Conservation (phyloP, 2,329 filamentous ascomycete genomes). For the Pyrenophora graminea region DNA sequence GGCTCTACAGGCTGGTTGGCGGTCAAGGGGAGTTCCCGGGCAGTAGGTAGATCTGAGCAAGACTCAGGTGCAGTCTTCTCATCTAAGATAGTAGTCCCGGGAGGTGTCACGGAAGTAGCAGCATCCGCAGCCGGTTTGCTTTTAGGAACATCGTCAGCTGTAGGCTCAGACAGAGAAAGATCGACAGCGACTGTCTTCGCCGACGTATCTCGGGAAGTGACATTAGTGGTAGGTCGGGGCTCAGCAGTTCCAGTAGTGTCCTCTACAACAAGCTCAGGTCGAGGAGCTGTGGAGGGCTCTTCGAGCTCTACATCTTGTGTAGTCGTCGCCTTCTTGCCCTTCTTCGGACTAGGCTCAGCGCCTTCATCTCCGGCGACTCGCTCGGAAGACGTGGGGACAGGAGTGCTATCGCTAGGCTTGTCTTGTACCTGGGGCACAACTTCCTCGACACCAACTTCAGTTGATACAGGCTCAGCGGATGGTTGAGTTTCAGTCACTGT, state of each 20-base stretch:
- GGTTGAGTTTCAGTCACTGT: background rate
- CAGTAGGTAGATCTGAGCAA: background rate
- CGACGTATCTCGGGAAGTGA: background rate
- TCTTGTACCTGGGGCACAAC: background rate
- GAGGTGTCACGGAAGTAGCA: background rate
- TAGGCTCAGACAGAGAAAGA: background rate
- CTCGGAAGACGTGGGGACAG: background rate
- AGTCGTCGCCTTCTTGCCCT: conserved; percentile 22
- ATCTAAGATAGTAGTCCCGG: background rate
- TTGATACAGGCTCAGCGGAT: background rate
- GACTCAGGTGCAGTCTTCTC: conserved; percentile 1
- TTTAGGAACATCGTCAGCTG: background rate
- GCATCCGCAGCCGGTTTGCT: background rate
- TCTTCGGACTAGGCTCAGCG: conserved; percentile 20
- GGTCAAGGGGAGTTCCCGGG: background rate
- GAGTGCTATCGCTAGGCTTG: conserved; percentile 2
- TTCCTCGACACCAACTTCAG: background rate
- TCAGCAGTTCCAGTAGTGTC: background rate
- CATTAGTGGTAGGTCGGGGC: background rate
- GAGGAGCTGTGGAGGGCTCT: background rate
- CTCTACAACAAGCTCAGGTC: background rate
- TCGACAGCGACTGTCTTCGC: background rate
- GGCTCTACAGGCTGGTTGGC: background rate
- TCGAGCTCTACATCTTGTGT: conserved; percentile 8
- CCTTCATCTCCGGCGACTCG: conserved; percentile 7